Evolutionary conservation across 2,329 filamentous ascomycete genomes (phyloP), one percentile per base, ranked within the genome.

Genomic region (Xylaria sp.): DNA sequence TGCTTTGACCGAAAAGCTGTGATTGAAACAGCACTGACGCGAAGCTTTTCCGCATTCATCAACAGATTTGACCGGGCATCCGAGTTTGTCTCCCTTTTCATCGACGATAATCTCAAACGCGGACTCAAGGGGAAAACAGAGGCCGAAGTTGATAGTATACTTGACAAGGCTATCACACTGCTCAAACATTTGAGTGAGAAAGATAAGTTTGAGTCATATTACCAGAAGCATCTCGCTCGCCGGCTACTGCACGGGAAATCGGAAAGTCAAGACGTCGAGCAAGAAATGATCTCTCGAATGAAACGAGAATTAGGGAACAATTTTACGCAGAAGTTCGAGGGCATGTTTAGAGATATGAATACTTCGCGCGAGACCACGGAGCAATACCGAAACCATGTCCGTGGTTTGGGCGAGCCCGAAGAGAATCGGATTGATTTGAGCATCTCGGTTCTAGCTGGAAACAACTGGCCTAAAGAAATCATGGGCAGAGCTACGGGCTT

Each of bases 341-440:
- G 94, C 73, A 98, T 99, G 94, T 98, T 99, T 84, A 94, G 94
- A 81, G 96, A 99, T 77, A 94, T 98, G 88, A 89, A 91, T 18
- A 90, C 94, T 13, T 98, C 94, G 0, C 90, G 91, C 64, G 95
- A 97, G 73, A 86, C 98, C 32, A 94, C 92, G 0, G 82, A 89
- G 13, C 89, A 88, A 65, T 98, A 97, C 82, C 91, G 91, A 73
- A 86, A 88, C 18, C 89, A 95, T 71, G 89, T 89, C 56, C 80
- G 82, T 37, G 82, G 80, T 37, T 80, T 88, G 12, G 80, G 87
- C 79, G 80, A 89, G 79, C 78, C 81, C 20, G 76, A 86, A 82
- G 83, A 85, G 2, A 89, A 87, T 77, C 89, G 87, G 37, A 89
- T 95, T 34, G 96, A 98, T 56, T 86, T 99, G 28, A 88, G 87